Evolutionary conservation across 2,329 filamentous ascomycete genomes (phyloP), one percentile per base, ranked within the genome.

Genomic region (Botryotinia narcissicola): DNA sequence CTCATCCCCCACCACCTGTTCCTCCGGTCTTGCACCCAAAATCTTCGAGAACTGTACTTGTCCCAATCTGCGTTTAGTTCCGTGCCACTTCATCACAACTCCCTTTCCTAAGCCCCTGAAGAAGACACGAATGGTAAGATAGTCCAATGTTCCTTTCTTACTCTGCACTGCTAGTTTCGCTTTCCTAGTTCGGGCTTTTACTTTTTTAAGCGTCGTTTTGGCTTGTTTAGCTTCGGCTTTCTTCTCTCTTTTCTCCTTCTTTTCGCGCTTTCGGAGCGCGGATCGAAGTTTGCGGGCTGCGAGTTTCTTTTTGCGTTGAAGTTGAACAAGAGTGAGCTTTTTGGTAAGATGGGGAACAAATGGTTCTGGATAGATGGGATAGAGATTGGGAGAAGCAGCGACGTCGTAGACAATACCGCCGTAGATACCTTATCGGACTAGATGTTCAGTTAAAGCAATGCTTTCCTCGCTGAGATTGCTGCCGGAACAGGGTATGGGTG

Each of bases 371-470:
- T 32, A 35, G 1, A 20, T 14, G 3, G 57, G n/a, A 69, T 25
- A 32, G 14, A 32, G 40, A 22, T 22, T 22, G 35, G 40, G 25
- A 10, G 60, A 29, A 9, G 42, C 9, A 46, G 10, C 16, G 20
- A 51, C 6, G 9, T 54, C 37, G 40, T 59, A 72, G 46, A 72
- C 42, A 16, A 72, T 54, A 14, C 54, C 62, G 4, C 44, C 37
- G 61, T 68, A 67, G 16, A 72, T 57, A 18, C 70, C 70, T 48
- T 72, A 62, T 29, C 62, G 48, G 2, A 57, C 48, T 18, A 72
- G 40, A 29, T 72, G 70, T 10, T 54, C 37, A 51, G 70, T 60
- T 32, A 72, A 35, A 10, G 37, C 35, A 46, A 42, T 32, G 9
- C 40, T 68, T 57, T 72, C 62, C 18, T 66, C 42, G 18, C 44